Percentiles rank a stretch among this genome's conserved stretches.
These are phyloP conservation scores for Lolium perenne DNA, from an alignment of 176 grass and related monocot genomes.

Conservation along the genomic window DNA sequence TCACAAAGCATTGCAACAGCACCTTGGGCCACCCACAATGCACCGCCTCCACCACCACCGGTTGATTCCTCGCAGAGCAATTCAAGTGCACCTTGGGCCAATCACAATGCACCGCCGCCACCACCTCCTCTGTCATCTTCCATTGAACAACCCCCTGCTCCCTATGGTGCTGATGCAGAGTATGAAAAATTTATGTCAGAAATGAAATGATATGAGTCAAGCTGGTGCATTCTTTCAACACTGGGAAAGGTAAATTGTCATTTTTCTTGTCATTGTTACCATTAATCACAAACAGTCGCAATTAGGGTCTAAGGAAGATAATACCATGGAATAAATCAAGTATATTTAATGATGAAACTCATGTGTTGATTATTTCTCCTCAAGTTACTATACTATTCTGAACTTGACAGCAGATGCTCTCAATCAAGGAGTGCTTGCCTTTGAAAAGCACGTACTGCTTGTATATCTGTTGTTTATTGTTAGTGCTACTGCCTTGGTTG, in stretches of 20 bases:
- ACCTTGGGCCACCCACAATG: slow-evolving; percentile 73
- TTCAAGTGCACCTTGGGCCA: slow-evolving; percentile 79
- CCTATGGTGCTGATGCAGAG: slow-evolving; percentile 68
- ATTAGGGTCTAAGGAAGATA: slow-evolving; percentile 25
- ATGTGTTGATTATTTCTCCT: slow-evolving; percentile 15
- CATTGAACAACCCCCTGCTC: slow-evolving; percentile 46
- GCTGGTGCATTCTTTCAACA: slow-evolving; percentile 38
- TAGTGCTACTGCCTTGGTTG: not conserved
- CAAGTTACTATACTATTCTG: not conserved
- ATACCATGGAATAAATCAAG: not conserved
- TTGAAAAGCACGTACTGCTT: not conserved
- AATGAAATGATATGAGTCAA: slow-evolving; percentile 78
- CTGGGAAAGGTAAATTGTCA: slow-evolving; percentile 43
- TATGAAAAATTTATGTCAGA: slow-evolving; percentile 95
- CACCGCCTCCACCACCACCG: slow-evolving; percentile 47
- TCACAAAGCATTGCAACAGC: slow-evolving; percentile 77
- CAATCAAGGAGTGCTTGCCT: slow-evolving; percentile 22
- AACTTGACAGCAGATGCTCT: slow-evolving; percentile 1
- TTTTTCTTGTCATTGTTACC: not conserved
- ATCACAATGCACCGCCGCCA: slow-evolving; percentile 44
- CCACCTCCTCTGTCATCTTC: slow-evolving; percentile 47
- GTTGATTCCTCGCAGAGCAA: slow-evolving; percentile 73
- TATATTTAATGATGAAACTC: not conserved
- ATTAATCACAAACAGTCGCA: not conserved
- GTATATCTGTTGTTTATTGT: not conserved